Base-by-base conservation (phyloP, 192 early-diverging fungal species). In the Diversispora epigaea region DNA sequence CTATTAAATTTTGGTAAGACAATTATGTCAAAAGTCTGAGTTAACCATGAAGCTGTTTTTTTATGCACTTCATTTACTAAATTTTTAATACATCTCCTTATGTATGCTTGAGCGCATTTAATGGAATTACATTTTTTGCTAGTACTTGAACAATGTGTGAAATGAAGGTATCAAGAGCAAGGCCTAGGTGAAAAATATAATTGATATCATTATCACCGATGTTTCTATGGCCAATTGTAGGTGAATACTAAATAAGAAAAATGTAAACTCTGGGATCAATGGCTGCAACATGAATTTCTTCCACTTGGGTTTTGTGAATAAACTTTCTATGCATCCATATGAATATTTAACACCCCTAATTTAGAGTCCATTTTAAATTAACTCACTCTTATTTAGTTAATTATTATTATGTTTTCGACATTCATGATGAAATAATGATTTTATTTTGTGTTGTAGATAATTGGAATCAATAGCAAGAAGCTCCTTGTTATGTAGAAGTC, bases 191-290 rank as follows among this genome's bases (percentile, higher is more conserved):
- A 52, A 71, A 47, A 71, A 71, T 44, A 58, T 6, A 55, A 52
- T 71, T 71, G 25, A 71, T 71, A 71, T 69, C 68, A 70, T 70
- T 70, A 43, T 70, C 19, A 22, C 68, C 50, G 12, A 70, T 54
- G 14, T 67, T 67, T 67, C 41, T 1, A 67, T 67, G 14, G 17
- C 44, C 44, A 67, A 70, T 10, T 54, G 49, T 58, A 14, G 40
- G 55, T 44, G 55, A 72, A 58, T 58, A 72, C 56, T 56, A 72
- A 22, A 41, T 58, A 39, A 72, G 70, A 72, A 72, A 72, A 58
- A 41, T 72, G 0, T 41, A 12, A 39, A 58, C 70, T 54, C 32
- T n/a, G 15, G 70, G 55, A 67, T 67, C 65, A 7, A 67, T 66
- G 43, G 43, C 64, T 66, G 64, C 41, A 43, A 65, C 41, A 22